These are phyloP conservation scores for Mycoemilia scoparia DNA, from an alignment of 192 early-diverging fungal genomes.

Conservation along the genomic window DNA sequence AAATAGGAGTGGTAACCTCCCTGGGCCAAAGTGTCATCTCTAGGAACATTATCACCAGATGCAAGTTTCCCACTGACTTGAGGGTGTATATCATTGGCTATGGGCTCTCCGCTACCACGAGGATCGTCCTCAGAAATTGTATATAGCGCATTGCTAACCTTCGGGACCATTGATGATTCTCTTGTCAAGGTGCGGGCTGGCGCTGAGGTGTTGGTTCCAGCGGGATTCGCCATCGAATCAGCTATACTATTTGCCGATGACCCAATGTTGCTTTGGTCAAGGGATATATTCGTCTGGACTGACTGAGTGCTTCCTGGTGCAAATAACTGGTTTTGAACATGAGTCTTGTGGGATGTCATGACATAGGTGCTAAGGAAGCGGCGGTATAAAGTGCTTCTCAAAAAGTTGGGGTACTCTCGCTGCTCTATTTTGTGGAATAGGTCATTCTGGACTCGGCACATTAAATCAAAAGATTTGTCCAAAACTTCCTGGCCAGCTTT, in stretches of 20 bases:
- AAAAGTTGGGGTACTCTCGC: slow-evolving; percentile 39
- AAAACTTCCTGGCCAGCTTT: slow-evolving; percentile 2
- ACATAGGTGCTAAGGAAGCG: slow-evolving; percentile 38
- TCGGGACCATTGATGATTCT: background rate
- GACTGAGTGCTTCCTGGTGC: background rate
- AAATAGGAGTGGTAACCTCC: too few species aligned
- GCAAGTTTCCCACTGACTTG: too few species aligned
- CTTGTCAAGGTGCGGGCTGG: background rate
- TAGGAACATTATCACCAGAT: too few species aligned
- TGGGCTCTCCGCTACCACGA: too few species aligned
- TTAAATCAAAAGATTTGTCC: slow-evolving; percentile 13
- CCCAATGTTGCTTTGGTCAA: background rate
- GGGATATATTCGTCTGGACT: too few species aligned
- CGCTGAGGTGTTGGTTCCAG: background rate
- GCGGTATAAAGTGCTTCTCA: slow-evolving; percentile 40
- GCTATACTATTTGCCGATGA: background rate
- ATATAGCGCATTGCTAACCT: too few species aligned
- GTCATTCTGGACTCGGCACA: slow-evolving; percentile 33
- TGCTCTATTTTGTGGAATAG: slow-evolving; percentile 43
- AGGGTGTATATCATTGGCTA: too few species aligned
- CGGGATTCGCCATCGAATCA: background rate
- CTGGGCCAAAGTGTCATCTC: too few species aligned
- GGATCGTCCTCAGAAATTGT: too few species aligned
- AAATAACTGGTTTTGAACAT: slow-evolving; percentile 13
- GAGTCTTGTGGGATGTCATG: slow-evolving; percentile 16